phyloP scores from a whole-genome alignment of 2,329 filamentous ascomycete species.

The Trichoderma aggressivum region DNA sequence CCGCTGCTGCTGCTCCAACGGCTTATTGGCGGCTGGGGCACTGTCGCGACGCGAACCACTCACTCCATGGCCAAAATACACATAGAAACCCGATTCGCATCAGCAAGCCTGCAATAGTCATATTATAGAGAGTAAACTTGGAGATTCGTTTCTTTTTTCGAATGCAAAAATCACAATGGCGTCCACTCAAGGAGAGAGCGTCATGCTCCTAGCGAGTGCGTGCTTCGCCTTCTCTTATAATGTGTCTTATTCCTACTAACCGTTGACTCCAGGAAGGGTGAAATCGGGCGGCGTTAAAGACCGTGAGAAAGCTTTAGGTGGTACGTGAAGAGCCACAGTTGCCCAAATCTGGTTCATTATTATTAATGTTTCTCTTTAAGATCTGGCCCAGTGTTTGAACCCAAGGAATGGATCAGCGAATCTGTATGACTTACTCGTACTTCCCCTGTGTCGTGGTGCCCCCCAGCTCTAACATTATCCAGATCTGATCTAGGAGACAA shows the following conservation, averaged over 20 bases:
- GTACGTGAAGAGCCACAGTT: constrained; percentile 26
- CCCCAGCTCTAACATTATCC: constrained; percentile 19
- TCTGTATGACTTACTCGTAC: constrained; percentile 32
- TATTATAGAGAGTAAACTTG: neutral
- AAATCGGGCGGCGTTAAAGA: constrained; percentile 36
- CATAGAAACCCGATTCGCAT: neutral
- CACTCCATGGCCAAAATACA: neutral
- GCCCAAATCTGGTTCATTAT: neutral
- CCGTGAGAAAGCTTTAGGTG: constrained; percentile 41
- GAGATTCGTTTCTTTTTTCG: neutral
- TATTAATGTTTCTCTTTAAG: neutral
- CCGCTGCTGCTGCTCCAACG: neutral
- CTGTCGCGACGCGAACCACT: constrained; percentile 5
- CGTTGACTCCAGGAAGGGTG: constrained; percentile 30
- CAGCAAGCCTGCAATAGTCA: neutral
- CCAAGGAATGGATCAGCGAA: constrained; percentile 35
- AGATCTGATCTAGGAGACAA: constrained; percentile 62
- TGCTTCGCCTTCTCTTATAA: neutral
- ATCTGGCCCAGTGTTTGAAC: constrained; percentile 38
- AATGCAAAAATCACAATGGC: constrained; percentile 27
- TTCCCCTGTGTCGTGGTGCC: constrained; percentile 26
- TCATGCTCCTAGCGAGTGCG: constrained; percentile 36
- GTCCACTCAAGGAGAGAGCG: constrained; percentile 32
- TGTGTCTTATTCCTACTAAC: neutral
- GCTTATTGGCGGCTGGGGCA: neutral